Evolutionary conservation across 139 green algal species (phyloP), one percentile per base, ranked within the genome.

Genomic region (Picocystis salinarum): DNA sequence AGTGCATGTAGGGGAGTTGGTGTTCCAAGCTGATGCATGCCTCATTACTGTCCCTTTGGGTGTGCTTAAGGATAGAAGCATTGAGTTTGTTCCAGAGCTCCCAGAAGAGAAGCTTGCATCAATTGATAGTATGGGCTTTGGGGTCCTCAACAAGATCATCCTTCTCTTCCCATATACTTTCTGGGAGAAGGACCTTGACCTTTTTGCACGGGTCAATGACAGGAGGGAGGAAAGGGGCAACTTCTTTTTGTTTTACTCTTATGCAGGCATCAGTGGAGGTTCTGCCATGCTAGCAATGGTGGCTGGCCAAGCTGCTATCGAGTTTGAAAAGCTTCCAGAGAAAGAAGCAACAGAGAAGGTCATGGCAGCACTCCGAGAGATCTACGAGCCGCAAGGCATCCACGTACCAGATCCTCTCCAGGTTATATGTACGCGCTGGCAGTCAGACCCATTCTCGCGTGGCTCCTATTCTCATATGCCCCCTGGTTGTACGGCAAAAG

Each of bases 221-320:
- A 53, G 62, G 6, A 39, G 42, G 3, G 33, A 39, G n/a, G 27
- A 68, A 4, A 62, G 75, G 1, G 85, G 85, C n/a, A 58, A 75
- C 26, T 80, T 63, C 61, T 95, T 88, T 61, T 67, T 95, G 3
- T 93, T 93, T 53, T 95, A 95, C 70, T 79, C 65, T 13, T 85
- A 77, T 46, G 45, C 58, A n/a, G 15, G 19, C 20, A 61, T 61
- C 24, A 33, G 48, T 12, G 65, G 59, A 19, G 76, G 57, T 6
- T 41, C 63, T 3, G 51, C 92, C 39, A 71, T 96, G 30, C 66
- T 71, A 4, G 86, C 70, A 7, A 74, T 96, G 31, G 65, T 93
- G 31, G 69, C 81, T 24, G 80, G 80, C 22, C 48, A 60, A 27
- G 73, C 76, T 2, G 76, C 67, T 9, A 23, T 55, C 13, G 37